Percentiles rank a stretch among this genome's conserved stretches.
Evolutionary conservation across 805 yeast species (phyloP).

Genomic region (Yamadazyma ubonensis): DNA sequence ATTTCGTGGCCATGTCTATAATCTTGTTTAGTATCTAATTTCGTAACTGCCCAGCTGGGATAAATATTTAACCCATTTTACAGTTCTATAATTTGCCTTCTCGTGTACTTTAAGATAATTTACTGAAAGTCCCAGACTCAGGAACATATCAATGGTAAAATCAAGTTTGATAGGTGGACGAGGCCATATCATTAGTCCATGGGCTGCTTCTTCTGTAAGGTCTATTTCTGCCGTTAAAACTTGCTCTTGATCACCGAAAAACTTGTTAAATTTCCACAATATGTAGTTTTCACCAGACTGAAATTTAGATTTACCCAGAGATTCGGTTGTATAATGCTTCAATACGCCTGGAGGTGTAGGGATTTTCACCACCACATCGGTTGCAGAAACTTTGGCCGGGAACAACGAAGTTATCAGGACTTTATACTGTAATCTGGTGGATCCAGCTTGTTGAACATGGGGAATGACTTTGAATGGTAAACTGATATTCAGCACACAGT

Average conservation of each 20-base stretch:
- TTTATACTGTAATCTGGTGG: slow-evolving; percentile 50
- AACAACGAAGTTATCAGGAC: slow-evolving; percentile 63
- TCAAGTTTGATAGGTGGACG: slow-evolving; percentile 73
- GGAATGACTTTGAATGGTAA: slow-evolving; percentile 72
- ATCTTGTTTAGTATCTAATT: slow-evolving; percentile 47
- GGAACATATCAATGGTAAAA: slow-evolving; percentile 71
- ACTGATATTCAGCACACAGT: slow-evolving; percentile 46
- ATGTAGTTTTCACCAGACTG: slow-evolving; percentile 63
- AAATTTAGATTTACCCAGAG: slow-evolving; percentile 68
- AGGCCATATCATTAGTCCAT: slow-evolving; percentile 46
- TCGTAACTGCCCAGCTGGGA: slow-evolving; percentile 81
- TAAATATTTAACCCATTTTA: slow-evolving; percentile 85
- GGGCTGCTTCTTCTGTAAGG: slow-evolving; percentile 29
- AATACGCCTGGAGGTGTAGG: slow-evolving; percentile 59
- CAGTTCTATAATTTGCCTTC: slow-evolving; percentile 59
- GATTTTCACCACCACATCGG: slow-evolving; percentile 59
- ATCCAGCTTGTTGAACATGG: slow-evolving; percentile 44
- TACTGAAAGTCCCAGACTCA: slow-evolving; percentile 74
- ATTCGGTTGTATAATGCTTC: slow-evolving; percentile 31
- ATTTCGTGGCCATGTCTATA: not conserved
- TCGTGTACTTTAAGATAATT: slow-evolving; percentile 67
- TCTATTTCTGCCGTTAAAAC: slow-evolving; percentile 53
- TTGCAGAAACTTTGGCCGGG: slow-evolving; percentile 57
- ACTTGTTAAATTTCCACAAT: slow-evolving; percentile 68
- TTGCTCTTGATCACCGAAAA: slow-evolving; percentile 65